Conservation (phyloP, 345 rosid genomes). For the Camelina sativa region DNA sequence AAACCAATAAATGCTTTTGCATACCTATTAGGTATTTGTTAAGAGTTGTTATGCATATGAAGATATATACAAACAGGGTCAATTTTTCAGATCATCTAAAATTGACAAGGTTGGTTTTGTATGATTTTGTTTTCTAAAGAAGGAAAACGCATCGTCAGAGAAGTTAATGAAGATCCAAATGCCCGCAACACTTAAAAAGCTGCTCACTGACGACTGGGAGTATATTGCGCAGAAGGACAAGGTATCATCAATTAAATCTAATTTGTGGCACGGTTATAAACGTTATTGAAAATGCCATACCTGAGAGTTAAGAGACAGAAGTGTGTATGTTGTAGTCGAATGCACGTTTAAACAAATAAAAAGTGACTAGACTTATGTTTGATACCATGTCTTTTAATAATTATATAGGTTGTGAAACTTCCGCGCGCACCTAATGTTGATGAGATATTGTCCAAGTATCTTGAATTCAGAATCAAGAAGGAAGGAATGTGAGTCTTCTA, state of each 20-base stretch:
- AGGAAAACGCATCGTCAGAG: slow-evolving; percentile 57
- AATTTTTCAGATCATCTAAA: neutral
- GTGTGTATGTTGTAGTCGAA: neutral
- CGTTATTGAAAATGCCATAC: neutral
- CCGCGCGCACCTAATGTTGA: slow-evolving; percentile 90
- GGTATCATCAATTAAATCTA: slow-evolving; percentile 50
- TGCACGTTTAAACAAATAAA: no score
- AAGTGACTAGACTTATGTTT: no score
- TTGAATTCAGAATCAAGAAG: slow-evolving; percentile 84
- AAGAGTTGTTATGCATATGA: neutral
- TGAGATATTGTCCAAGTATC: slow-evolving; percentile 82
- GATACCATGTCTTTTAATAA: slow-evolving; percentile 10
- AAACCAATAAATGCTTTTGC: slow-evolving; percentile 9
- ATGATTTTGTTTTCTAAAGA: slow-evolving; percentile 48
- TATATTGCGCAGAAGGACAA: slow-evolving; percentile 75
- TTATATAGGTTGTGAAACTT: slow-evolving; percentile 85
- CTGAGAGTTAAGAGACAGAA: neutral
- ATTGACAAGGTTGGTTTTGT: slow-evolving; percentile 16
- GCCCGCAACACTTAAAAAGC: slow-evolving; percentile 79
- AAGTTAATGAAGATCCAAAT: slow-evolving; percentile 83
- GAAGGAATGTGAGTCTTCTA: slow-evolving; percentile 72
- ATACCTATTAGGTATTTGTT: slow-evolving; percentile 2
- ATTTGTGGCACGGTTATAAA: neutral
- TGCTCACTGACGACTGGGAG: slow-evolving; percentile 91
- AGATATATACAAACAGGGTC: slow-evolving; percentile 7